Base-by-base conservation (phyloP, 2,329 filamentous ascomycete genomes). In the Verticillium zaregamsianum region DNA sequence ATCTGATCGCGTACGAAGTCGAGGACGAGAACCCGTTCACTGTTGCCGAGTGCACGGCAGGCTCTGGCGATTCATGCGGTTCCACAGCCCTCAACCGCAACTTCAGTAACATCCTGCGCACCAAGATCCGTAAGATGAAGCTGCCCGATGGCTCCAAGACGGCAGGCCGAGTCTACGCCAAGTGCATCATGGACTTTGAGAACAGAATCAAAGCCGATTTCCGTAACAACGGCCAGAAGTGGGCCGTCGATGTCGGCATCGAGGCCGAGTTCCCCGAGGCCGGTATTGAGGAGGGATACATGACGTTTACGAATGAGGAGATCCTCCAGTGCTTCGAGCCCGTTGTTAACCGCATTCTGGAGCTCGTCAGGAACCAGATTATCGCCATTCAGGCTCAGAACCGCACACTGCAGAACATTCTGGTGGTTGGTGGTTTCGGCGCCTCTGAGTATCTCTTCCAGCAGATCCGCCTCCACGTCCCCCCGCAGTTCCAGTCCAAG, bases 141-240 rank as follows among this genome's bases (percentile, higher is more conserved):
- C 83, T 99, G 55, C 93, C 95, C 1, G 94, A 98, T 72, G 94
- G 93, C 56, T 97, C 94, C 68, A 96, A 94, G 79, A 98, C 93
- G 3, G 94, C 95, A n/a, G 94, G 94, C 54, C 93, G 94, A 77
- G 95, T 99, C 60, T 98, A 98, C 76, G 94, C 94, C 68, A 98
- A 98, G 81, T 98, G 94, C 76, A 98, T 99, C 78, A 98, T 98
- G 94, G 95, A 99, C 78, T 99, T 99, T 71, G 95, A 99, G 82
- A 98, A 98, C 85, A 85, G 95, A 76, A 97, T 99, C 85, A 99
- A 99, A 84, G 95, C 95, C 58, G 95, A 98, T 77, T 99, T 99
- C 89, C 88, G 95, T 67, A 98, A 98, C 81, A 98, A 97, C 76
- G 93, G 94, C 58, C 94, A 98, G 77, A 98, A 98, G 77, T 98